Evolutionary conservation across 2,329 filamentous ascomycete genomes (phyloP).

Genomic region (Macrophomina pseudophaseolina): DNA sequence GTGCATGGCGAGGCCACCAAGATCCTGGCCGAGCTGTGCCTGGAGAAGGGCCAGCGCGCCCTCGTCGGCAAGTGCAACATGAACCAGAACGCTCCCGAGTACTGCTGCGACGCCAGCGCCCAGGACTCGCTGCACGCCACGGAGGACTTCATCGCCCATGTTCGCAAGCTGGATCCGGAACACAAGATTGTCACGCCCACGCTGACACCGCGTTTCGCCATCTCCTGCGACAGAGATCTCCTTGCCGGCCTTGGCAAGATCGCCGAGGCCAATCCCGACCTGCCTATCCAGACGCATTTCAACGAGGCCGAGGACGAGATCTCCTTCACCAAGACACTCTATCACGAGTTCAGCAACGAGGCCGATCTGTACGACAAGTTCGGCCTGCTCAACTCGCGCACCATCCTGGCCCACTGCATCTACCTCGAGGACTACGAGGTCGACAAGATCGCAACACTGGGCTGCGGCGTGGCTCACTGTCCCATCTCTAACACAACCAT

Average conservation of each 20-base stretch:
- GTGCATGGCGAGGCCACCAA: constrained; percentile 62
- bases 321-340: constrained; percentile 58
- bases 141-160: constrained; percentile 36
- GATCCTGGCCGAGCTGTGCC: constrained; percentile 61
- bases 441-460: constrained; percentile 50
- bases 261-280: constrained; percentile 49
- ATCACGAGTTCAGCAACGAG: constrained; percentile 62
- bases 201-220: constrained; percentile 59
- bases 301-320: constrained; percentile 69
- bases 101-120: constrained; percentile 36
- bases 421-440: constrained; percentile 65
- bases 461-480: constrained; percentile 68
- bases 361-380: constrained; percentile 64
- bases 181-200: constrained; percentile 37
- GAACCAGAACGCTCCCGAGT: constrained; percentile 54
- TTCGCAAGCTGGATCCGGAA: constrained; percentile 29
- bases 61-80: constrained; percentile 69
- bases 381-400: constrained; percentile 58
- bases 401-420: constrained; percentile 71
- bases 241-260: constrained; percentile 62
- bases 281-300: constrained; percentile 71
- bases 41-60: constrained; percentile 61
- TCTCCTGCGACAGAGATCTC: constrained; percentile 62
- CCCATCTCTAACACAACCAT: constrained; percentile 65
- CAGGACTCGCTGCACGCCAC: constrained; percentile 28